Evolutionary conservation across 1,139 yeast genomes (phyloP).

Genomic region (Wickerhamomyces sp.): DNA sequence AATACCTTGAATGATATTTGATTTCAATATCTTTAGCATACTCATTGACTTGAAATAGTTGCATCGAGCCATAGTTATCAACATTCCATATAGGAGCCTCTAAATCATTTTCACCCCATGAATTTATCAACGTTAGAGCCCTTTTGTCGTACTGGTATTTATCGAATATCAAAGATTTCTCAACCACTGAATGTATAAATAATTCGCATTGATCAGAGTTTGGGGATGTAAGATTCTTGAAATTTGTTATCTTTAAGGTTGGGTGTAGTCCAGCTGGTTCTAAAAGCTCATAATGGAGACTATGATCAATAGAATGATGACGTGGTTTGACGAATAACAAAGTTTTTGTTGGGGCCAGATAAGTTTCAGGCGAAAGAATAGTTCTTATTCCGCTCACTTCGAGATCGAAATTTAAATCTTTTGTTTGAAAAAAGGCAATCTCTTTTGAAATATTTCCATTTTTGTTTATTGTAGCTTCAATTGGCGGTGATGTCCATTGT

Average conservation of each 20-base stretch:
- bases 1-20: constrained; percentile 47
- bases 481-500: constrained; percentile 19
- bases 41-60: constrained; percentile 34
- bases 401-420: constrained; percentile 11
- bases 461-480: constrained; percentile 10
- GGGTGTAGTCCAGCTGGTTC: constrained; percentile 47
- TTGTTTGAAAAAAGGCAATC: constrained; percentile 19
- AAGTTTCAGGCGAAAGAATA: constrained; percentile 11
- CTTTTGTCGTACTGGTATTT: constrained; percentile 33
- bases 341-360: constrained; percentile 20
- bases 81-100: constrained; percentile 46
- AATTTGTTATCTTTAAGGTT: constrained; percentile 16
- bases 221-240: constrained; percentile 10
- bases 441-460: constrained; percentile 15
- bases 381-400: constrained; percentile 21
- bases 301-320: constrained; percentile 8
- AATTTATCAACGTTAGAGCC: constrained; percentile 21
- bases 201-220: constrained; percentile 28
- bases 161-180: constrained; percentile 31
- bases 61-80: constrained; percentile 35
- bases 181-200: constrained; percentile 25
- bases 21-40: constrained; percentile 26
- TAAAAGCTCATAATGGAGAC: constrained; percentile 19
- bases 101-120: constrained; percentile 33
- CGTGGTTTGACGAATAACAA: constrained; percentile 20